A percentile compares a stretch with the other conserved stretches of the same genome.
These are phyloP conservation scores for Trametes punicea DNA, from an alignment of 768 basidiomycete genomes.

Conservation along the genomic window DNA sequence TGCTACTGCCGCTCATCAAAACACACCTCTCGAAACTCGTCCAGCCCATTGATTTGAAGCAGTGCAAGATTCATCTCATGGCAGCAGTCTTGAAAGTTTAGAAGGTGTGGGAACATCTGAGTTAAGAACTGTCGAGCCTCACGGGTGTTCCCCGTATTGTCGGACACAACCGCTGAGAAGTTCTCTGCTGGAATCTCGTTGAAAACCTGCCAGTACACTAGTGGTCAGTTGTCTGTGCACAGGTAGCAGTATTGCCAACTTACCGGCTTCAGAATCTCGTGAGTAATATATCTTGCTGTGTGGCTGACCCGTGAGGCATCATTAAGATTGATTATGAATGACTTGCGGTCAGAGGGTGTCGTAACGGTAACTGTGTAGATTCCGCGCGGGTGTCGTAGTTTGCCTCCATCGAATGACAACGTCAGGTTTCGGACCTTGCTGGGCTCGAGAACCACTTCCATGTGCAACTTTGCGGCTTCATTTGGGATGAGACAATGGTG, in stretches of 20 bases:
- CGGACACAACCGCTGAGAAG: not conserved
- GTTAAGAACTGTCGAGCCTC: not conserved
- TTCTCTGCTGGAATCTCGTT: not conserved
- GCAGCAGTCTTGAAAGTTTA: slow-evolving; percentile 2
- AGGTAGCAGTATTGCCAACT: not conserved
- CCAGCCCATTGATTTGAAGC: not conserved
- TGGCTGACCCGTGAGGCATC: not conserved
- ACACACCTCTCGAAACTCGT: not conserved
- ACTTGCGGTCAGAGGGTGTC: not conserved
- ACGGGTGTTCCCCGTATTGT: slow-evolving; percentile 6
- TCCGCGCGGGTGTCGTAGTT: not conserved
- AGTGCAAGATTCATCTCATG: slow-evolving; percentile 3
- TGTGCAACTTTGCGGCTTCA: not conserved
- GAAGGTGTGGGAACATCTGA: not conserved
- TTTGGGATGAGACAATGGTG: not conserved
- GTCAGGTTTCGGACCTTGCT: not conserved
- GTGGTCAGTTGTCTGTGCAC: not conserved
- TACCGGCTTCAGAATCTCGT: not conserved
- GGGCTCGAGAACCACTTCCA: not conserved
- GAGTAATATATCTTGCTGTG: not conserved
- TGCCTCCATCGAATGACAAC: not conserved
- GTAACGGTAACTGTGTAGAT: not conserved
- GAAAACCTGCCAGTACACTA: not conserved
- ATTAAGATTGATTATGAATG: not conserved
- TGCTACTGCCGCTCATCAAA: not conserved